Base-by-base conservation (phyloP, 805 yeast genomes). In the Hanseniaspora guilliermondii region DNA sequence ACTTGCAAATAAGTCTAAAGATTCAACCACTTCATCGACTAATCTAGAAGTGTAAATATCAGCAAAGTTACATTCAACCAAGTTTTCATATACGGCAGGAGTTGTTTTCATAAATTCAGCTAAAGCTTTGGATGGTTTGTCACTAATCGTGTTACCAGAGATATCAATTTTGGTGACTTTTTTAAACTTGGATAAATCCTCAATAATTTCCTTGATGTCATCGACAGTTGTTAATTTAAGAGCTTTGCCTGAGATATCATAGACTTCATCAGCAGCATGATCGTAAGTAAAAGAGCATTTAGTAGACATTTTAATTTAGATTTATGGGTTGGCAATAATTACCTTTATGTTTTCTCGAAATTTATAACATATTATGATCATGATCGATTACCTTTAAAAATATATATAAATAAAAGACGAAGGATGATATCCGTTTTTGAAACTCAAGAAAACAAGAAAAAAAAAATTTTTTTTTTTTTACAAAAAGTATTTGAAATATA, bases 11-110 rank as follows among this genome's bases (percentile, higher is more conserved):
- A 75, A 73, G 56, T 77, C 78, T 65, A 93, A 76, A 4, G 95
- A 80, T 59, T 80, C 77, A 21, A 97, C 97, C 58, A 93, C 94
- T 70, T 93, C 99, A 56, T 89, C 89, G 62, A 87, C 88, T 60
- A 91, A 77, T 65, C 99, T 79, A 12, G 97, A 95, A 27, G 97
- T 93, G 72, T 87, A 93, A 59, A 93, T 76, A 68, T 93, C 99
- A 49, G 95, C 89, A 60, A 93, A 80, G 67, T 91, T 80, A 57
- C 87, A 79, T 61, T 83, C 89, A 58, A 73, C 76, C 62, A 80
- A 71, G 56, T 79, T 72, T 49, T 72, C 73, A 42, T 66, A 65
- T 37, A 70, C 66, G 11, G 64, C 56, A 53, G 63, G 62, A 61
- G 68, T 65, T 46, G 61, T 53, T 56, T 72, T 58, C 58, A 82